Base-by-base conservation (phyloP, 1,284 basidiomycete species). In the Mycena sp. region DNA sequence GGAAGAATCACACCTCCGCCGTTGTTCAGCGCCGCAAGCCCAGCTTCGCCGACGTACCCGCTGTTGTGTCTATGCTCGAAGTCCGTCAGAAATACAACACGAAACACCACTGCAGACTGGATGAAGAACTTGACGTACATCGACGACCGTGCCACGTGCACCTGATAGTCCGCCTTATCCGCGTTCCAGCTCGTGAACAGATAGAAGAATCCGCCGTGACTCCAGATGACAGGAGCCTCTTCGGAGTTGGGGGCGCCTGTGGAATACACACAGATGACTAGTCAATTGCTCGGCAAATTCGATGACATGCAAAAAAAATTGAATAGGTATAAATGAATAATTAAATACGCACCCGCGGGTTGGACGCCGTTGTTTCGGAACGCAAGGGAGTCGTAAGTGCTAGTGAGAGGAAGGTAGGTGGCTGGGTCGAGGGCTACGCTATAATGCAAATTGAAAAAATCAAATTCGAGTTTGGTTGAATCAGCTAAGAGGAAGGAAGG, bases 181-280 rank as follows among this genome's bases (percentile, higher is more conserved):
- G 41, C 44, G 30, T 67, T 48, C 65, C 65, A 67, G 38, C 39
- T 46, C 11, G 65, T 67, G 65, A 67, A 67, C 20, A 67, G 56
- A 37, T 67, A 67, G 22, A 30, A 67, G 56, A 59, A 67, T 14
- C 9, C 22, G 4, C 65, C 65, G 41, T 34, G 13, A 8, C 50
- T 57, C 50, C 13, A 48, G n/a, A 67, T 50, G 20, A 59, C 56
- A 5, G 39, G 38, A 4, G 65, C 56, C 25, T 67, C 65, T n/a
- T 54, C 54, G 10, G 63, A 54, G 38, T 38, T 25, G 22, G 48
- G 48, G 13, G 8, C 14, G 20, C 50, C 63, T 30, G 30, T 30
- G 30, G 30, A 30, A 30, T 30, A 30, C 30, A 30, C 30, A 30
- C 30, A 30, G 30, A 30, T 30, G 30, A 30, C 30, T 4, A 30